Evolutionary conservation across 352 stramenopile species (phyloP), one percentile per base, ranked within the genome.

Genomic region (Ophiocytium majus): DNA sequence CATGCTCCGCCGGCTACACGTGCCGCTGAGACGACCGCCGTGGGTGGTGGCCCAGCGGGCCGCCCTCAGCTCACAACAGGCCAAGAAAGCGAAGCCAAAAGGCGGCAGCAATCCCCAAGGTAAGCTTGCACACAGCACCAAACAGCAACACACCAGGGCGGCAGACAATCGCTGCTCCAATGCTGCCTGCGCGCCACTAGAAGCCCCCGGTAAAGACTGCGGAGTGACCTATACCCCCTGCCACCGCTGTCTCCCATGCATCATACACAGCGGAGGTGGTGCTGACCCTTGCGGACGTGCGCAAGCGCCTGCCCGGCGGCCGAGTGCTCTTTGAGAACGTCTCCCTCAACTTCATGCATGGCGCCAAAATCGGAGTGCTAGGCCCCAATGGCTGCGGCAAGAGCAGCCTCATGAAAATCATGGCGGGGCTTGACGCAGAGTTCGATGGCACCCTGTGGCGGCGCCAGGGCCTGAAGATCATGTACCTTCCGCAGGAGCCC

Each of bases 401-500:
- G 86, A 93, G 90, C 89, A 95, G 88, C 93, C 92, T 89, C 36
- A 74, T 89, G 32, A 89, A 89, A 71, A 89, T 89, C 31, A 35
- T 89, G 0, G 85, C 85, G 1, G 85, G 85, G 33, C n/a, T 84
- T 78, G 86, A 89, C 82, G 91, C 88, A 10, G 93, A 96, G 86
- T 95, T 93, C 83, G 93, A 96, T 83, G 94, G 94, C 33, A 92
- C 96, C 86, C 90, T 93, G 10, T 96, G 93, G 94, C 90, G 94
- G 50, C 95, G 95, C 82, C 91, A 93, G 50, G 93, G 92, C 10
- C 81, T 96, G 0, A 93, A 93, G 80, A 92, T 96, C 32, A 93
- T 93, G 23, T 97, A 97, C 79, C 84, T 97, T 33, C 90, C 91
- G 35, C 94, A 97, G 83, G 94, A 97, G 76, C 93, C 93, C 10